Conservation (phyloP, 2,329 filamentous ascomycete genomes). For the Diplodia seriata region DNA sequence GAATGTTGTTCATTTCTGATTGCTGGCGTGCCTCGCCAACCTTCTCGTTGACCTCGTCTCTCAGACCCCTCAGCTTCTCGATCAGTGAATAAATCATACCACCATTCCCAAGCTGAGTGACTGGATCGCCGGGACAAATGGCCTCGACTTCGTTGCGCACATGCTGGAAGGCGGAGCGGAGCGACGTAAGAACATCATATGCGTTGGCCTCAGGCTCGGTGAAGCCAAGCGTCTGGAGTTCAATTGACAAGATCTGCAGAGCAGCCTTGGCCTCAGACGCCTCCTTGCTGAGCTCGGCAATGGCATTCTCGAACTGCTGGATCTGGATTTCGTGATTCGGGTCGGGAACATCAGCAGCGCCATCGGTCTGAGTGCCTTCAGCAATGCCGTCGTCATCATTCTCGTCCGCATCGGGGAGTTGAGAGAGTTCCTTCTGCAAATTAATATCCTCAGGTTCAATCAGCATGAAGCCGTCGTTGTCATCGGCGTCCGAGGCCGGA, state of each 20-base stretch:
- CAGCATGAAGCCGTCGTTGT: slow-evolving; percentile 39
- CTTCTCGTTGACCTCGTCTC: slow-evolving; percentile 45
- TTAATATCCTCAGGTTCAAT: slow-evolving; percentile 46
- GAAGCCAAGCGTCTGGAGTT: slow-evolving; percentile 54
- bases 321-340: slow-evolving; percentile 41
- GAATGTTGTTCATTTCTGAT: slow-evolving; percentile 43
- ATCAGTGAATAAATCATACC: slow-evolving; percentile 52
- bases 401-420: slow-evolving; percentile 7
- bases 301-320: slow-evolving; percentile 48
- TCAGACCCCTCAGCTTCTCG: slow-evolving; percentile 44
- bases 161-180: slow-evolving; percentile 52
- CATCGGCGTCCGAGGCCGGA: slow-evolving; percentile 39
- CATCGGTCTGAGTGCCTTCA: slow-evolving; percentile 32
- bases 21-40: slow-evolving; percentile 44
- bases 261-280: slow-evolving; percentile 50
- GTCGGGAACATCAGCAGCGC: slow-evolving; percentile 31
- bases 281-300: slow-evolving; percentile 48
- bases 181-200: slow-evolving; percentile 46
- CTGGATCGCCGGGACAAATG: slow-evolving; percentile 49
- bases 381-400: slow-evolving; percentile 18
- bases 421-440: slow-evolving; percentile 41
- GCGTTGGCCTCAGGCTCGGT: slow-evolving; percentile 43
- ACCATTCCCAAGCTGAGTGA: slow-evolving; percentile 48
- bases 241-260: slow-evolving; percentile 52
- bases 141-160: slow-evolving; percentile 51